Conservation (phyloP, 2,329 filamentous ascomycete genomes). For the Diaporthe australafricana region DNA sequence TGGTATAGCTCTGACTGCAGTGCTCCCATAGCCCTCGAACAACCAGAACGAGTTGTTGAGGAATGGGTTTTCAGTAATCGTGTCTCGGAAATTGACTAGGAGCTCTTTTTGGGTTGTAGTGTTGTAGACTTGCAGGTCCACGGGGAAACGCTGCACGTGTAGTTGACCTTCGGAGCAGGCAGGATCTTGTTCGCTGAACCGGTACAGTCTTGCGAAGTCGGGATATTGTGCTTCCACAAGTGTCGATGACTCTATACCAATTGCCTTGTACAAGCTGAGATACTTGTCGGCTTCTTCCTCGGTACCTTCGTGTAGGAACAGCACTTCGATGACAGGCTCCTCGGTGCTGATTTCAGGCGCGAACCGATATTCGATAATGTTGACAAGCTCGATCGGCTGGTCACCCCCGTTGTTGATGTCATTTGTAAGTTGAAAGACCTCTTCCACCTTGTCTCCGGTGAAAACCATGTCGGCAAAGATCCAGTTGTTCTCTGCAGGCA, state of each 20-base stretch:
- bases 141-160: slow-evolving; percentile 5
- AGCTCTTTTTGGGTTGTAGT: slow-evolving; percentile 45
- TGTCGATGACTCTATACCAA: neutral
- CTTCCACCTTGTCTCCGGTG: slow-evolving; percentile 16
- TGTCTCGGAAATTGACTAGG: neutral
- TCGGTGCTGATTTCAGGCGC: neutral
- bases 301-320: neutral
- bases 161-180: slow-evolving; percentile 41
- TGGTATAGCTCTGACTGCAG: neutral
- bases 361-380: slow-evolving; percentile 40
- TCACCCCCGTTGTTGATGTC: neutral
- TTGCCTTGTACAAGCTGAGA: neutral
- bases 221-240: neutral
- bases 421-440: slow-evolving; percentile 15
- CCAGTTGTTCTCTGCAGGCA: neutral
- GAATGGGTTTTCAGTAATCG: slow-evolving; percentile 1
- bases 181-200: slow-evolving; percentile 45
- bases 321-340: neutral
- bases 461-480: slow-evolving; percentile 6
- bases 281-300: slow-evolving; percentile 34
- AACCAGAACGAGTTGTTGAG: slow-evolving; percentile 47
- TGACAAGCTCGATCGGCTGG: slow-evolving; percentile 11
- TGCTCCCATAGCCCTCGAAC: slow-evolving; percentile 42
- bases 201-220: slow-evolving; percentile 38
- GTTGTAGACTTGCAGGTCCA: slow-evolving; percentile 43